These are phyloP conservation scores for Candida ipomoeae DNA, from an alignment of 805 yeast genomes.

Conservation along the genomic window DNA sequence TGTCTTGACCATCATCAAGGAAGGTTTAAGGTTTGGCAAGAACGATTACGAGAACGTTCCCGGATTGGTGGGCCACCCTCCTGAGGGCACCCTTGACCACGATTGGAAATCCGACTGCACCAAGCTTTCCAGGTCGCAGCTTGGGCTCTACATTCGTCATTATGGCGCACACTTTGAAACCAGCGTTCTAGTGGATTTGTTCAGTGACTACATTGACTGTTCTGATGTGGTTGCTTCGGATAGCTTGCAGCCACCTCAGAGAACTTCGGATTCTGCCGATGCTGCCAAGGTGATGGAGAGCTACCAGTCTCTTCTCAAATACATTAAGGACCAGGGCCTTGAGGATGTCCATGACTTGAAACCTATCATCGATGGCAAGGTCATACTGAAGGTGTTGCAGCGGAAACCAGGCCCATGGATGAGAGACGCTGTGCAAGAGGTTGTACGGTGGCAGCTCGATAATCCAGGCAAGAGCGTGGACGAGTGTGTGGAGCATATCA, in stretches of 20 bases:
- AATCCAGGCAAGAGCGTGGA: slow-evolving; percentile 53
- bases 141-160: slow-evolving; percentile 57
- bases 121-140: slow-evolving; percentile 43
- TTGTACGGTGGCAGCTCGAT: slow-evolving; percentile 74
- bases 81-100: slow-evolving; percentile 17
- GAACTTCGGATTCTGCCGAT: not conserved
- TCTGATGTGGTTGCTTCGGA: not conserved
- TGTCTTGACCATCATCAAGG: slow-evolving; percentile 51
- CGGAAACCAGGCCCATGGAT: slow-evolving; percentile 89
- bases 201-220: slow-evolving; percentile 20
- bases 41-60: slow-evolving; percentile 50
- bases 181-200: slow-evolving; percentile 36
- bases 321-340: slow-evolving; percentile 34
- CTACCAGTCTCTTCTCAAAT: slow-evolving; percentile 30
- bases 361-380: slow-evolving; percentile 75
- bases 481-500: slow-evolving; percentile 50
- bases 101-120: slow-evolving; percentile 13
- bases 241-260: not conserved
- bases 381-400: slow-evolving; percentile 46
- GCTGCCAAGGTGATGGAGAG: slow-evolving; percentile 13
- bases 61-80: slow-evolving; percentile 30
- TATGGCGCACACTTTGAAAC: slow-evolving; percentile 52
- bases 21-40: slow-evolving; percentile 65
- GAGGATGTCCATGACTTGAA: slow-evolving; percentile 46
- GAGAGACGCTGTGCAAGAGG: slow-evolving; percentile 48